Conservation (phyloP, 768 basidiomycete genomes). For the Sporobolomyces pararoseus region DNA sequence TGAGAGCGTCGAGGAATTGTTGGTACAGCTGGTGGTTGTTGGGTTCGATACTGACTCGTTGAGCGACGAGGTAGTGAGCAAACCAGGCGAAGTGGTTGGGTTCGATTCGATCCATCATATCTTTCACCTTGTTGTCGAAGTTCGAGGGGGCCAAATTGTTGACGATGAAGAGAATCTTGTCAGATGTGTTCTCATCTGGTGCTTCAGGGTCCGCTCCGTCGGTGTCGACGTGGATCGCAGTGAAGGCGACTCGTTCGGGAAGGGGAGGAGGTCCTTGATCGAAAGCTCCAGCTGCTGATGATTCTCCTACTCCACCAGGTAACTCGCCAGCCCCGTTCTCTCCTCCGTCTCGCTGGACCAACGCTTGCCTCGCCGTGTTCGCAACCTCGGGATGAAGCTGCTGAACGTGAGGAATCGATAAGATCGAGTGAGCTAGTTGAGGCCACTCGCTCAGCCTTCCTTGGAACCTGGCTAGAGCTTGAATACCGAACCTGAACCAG, state of each 20-base stretch:
- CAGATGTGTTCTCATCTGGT: constrained; percentile 82
- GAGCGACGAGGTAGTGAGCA: constrained; percentile 93
- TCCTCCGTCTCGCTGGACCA: constrained; percentile 44
- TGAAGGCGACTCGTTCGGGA: constrained; percentile 60
- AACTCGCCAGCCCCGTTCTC: constrained; percentile 40
- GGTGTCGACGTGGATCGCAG: constrained; percentile 68
- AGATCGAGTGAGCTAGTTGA: constrained; percentile 79
- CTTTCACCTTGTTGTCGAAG: constrained; percentile 77
- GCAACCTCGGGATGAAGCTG: constrained; percentile 72
- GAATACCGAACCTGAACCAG: constrained; percentile 89
- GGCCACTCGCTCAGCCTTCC: constrained; percentile 84
- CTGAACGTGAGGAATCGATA: constrained; percentile 78
- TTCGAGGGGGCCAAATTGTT: constrained; percentile 95
- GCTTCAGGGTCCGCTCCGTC: constrained; percentile 60
- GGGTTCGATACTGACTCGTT: constrained; percentile 89
- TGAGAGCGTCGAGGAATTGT: constrained; percentile 81
- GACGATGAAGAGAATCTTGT: constrained; percentile 93
- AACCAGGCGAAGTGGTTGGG: constrained; percentile 89
- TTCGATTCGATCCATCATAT: constrained; percentile 80
- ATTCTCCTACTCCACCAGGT: constrained; percentile 18
- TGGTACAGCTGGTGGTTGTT: constrained; percentile 96
- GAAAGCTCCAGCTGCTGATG: neutral
- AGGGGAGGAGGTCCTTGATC: constrained; percentile 47
- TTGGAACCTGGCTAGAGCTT: constrained; percentile 84
- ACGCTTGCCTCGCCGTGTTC: constrained; percentile 39